Evolutionary conservation across 192 early-diverging fungal genomes (phyloP).

Genomic region (Funneliformis geosporum): DNA sequence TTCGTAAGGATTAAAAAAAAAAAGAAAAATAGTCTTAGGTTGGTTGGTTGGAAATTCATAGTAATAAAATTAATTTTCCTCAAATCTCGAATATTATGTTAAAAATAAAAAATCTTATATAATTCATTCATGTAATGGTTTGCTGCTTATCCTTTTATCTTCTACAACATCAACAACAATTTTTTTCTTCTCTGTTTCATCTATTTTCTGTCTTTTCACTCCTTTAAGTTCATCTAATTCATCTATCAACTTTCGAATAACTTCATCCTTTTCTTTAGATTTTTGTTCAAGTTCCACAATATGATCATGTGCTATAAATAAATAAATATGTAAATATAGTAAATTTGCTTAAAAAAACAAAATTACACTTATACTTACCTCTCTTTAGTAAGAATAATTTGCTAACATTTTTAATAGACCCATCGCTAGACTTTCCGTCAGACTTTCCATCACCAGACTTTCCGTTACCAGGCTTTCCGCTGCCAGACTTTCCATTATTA

Average conservation of each 20-base stretch:
- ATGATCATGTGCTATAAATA: slow-evolving; percentile 27
- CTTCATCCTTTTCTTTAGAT: slow-evolving; percentile 12
- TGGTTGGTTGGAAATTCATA: neutral
- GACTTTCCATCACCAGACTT: too few species aligned
- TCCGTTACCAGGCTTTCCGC: neutral
- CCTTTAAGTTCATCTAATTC: slow-evolving; percentile 20
- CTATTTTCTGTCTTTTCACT: slow-evolving; percentile 1
- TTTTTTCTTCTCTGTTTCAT: neutral
- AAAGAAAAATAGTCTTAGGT: neutral
- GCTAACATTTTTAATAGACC: slow-evolving; percentile 19
- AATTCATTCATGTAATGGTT: neutral
- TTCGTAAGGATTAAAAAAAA: neutral
- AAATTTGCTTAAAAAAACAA: neutral
- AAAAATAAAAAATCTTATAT: neutral
- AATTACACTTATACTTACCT: slow-evolving; percentile 5
- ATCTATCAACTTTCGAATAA: slow-evolving; percentile 6
- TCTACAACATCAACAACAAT: neutral
- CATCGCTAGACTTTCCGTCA: slow-evolving; percentile 12
- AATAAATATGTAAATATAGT: neutral
- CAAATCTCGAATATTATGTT: neutral
- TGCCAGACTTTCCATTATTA: neutral
- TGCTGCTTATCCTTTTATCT: neutral
- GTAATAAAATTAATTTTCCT: neutral
- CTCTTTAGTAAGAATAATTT: slow-evolving; percentile 30
- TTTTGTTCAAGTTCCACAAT: slow-evolving; percentile 31